phyloP scores from a whole-genome alignment of 495 filamentous ascomycete genomes.

The Neurospora sp. region DNA sequence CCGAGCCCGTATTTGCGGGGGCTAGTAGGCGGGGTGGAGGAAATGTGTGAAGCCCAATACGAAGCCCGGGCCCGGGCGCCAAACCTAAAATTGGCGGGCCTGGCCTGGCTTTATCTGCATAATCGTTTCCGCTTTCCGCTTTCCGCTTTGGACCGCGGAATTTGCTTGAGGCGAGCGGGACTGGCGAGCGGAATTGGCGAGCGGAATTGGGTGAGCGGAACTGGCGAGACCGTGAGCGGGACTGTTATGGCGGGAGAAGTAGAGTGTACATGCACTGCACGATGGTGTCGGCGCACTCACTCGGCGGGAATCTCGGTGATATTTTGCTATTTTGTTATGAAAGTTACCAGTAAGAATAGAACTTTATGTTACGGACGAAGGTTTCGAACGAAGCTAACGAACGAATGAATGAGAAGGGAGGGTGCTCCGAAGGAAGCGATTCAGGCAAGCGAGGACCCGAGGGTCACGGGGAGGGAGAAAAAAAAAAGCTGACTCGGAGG shows the following conservation, averaged over 20 bases:
- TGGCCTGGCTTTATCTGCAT: no score
- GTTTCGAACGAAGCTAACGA: neutral
- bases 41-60: neutral
- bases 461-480: neutral
- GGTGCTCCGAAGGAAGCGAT: neutral
- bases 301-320: no score
- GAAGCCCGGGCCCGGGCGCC: neutral
- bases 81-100: neutral
- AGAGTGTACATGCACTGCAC: no score
- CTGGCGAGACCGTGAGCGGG: no score
- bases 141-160: neutral
- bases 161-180: neutral
- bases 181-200: no score
- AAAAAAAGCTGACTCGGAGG: neutral
- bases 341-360: no score
- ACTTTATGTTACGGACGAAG: neutral
- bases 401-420: neutral
- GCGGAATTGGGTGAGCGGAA: neutral
- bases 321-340: no score
- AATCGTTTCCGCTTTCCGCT: no score
- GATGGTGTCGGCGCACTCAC: no score
- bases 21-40: neutral
- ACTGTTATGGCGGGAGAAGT: no score
- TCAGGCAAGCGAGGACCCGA: neutral
- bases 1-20: neutral